Base-by-base conservation (phyloP, 73 alveolate species). In the Breviolum minutum region DNA sequence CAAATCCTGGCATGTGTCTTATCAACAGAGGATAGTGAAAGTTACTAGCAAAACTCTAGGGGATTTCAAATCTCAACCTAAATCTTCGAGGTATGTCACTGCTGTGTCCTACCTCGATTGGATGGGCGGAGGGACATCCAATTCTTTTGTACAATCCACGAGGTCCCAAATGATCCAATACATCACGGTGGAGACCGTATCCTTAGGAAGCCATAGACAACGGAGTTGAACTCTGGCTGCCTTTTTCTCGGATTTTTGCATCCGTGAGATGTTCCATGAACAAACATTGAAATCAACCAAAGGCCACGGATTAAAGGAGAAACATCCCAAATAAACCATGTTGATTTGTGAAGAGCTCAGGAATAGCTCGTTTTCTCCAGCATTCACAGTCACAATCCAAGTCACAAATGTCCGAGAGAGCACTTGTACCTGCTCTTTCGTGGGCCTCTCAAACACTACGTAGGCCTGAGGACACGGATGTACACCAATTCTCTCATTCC, bases 161-260 rank as follows among this genome's bases (percentile, higher is more conserved):
- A 94, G 61, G 91, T 94, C 99, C 94, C 94, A 81, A n/a, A 94
- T 69, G 91, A 94, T 94, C 99, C 99, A 94, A 68, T 94, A 94
- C 99, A 94, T 94, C 83, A 94, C 94, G 70, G 86, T 68, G 81
- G 94, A 86, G 64, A 86, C 94, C 64, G 94, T 63, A n/a, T 86
- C 94, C 94, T 86, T 29, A 16, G 61, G 80, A 14, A 14, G 77
- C 2, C 77, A 14, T 14, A 4, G 77, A 22, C 77, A 22, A 17
- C 77, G 77, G 2, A 2, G n/a, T 1, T 14, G 54, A 40, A 40
- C 5, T 40, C 74, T 40, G 54, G 54, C 54, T 40, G 54, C 54
- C 5, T 40, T 40, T 40, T 3, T 3, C 4, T 22, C n/a, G 77
- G 77, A 68, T 14, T 2, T 22, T 14, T 68, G n/a, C 77, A 68